phyloP scores from a whole-genome alignment of 805 yeast genomes.

The Deakozyma indianensis region DNA sequence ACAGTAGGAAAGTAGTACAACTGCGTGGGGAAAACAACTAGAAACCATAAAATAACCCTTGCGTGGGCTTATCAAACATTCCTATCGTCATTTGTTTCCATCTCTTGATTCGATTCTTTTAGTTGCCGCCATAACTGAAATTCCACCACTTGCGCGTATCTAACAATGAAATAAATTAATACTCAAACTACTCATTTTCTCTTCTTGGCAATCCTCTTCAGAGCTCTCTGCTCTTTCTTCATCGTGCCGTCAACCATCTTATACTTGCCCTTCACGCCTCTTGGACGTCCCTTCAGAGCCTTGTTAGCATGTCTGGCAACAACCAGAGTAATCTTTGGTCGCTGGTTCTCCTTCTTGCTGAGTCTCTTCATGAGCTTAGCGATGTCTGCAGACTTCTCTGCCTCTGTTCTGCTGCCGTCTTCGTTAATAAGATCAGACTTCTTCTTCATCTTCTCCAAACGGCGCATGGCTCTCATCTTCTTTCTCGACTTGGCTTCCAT shows the following conservation, averaged over 20 bases:
- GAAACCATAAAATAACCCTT: too few species aligned
- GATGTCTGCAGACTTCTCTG: constrained; percentile 90
- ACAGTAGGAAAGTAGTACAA: too few species aligned
- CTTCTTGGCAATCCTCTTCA: constrained; percentile 80
- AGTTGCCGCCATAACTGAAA: too few species aligned
- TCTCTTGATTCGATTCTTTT: too few species aligned
- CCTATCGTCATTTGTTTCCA: too few species aligned
- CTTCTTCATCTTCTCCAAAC: constrained; percentile 80
- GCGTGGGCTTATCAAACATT: too few species aligned
- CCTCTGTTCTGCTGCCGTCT: constrained; percentile 74
- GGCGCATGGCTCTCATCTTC: constrained; percentile 78
- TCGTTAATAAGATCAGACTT: constrained; percentile 86
- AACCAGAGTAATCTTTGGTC: constrained; percentile 78
- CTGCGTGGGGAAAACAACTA: too few species aligned
- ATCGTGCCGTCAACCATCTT: constrained; percentile 98
- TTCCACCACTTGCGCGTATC: too few species aligned
- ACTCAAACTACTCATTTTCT: constrained; percentile 27
- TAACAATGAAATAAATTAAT: neutral
- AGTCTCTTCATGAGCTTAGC: constrained; percentile 70
- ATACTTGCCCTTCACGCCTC: constrained; percentile 92
- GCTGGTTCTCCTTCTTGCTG: constrained; percentile 51
- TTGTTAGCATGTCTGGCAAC: constrained; percentile 76
- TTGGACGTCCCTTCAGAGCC: constrained; percentile 89
- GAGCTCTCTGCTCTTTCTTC: constrained; percentile 95
- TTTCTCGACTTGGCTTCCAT: constrained; percentile 94